phyloP scores from a whole-genome alignment of 2,329 filamentous ascomycete species.

The Fusarium irregulare region DNA sequence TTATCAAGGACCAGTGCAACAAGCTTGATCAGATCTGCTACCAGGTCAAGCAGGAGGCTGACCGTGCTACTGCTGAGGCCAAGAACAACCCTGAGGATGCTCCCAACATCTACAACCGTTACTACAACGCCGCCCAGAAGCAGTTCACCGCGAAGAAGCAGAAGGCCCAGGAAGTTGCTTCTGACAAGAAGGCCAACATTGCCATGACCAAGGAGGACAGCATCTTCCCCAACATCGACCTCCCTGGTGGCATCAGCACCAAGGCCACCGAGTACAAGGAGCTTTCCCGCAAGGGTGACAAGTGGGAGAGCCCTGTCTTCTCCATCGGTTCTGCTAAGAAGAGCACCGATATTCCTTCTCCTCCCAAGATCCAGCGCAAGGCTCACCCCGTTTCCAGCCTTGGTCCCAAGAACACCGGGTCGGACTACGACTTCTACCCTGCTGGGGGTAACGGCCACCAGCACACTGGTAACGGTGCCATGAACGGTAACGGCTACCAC shows the following conservation, averaged over 20 bases:
- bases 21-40: conserved; percentile 79
- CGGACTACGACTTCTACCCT: conserved; percentile 33
- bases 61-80: conserved; percentile 72
- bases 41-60: conserved; percentile 84
- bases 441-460: conserved; percentile 30
- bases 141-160: conserved; percentile 80
- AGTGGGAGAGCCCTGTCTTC: conserved; percentile 96
- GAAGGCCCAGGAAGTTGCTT: conserved; percentile 71
- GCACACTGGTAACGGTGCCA: conserved; percentile 22
- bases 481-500: conserved; percentile 34
- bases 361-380: conserved; percentile 64
- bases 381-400: conserved; percentile 34
- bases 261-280: conserved; percentile 96
- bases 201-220: conserved; percentile 79
- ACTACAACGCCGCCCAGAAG: conserved; percentile 79
- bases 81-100: conserved; percentile 73
- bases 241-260: conserved; percentile 85
- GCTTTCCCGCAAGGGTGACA: conserved; percentile 85
- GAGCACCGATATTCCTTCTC: conserved; percentile 76
- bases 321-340: conserved; percentile 81
- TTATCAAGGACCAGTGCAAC: conserved; percentile 84
- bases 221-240: conserved; percentile 85
- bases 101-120: conserved; percentile 88
- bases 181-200: conserved; percentile 74
- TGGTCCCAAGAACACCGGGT: conserved; percentile 19